These are phyloP conservation scores for Cladosporium phlei DNA, from an alignment of 2,329 filamentous ascomycete species.

Conservation along the genomic window DNA sequence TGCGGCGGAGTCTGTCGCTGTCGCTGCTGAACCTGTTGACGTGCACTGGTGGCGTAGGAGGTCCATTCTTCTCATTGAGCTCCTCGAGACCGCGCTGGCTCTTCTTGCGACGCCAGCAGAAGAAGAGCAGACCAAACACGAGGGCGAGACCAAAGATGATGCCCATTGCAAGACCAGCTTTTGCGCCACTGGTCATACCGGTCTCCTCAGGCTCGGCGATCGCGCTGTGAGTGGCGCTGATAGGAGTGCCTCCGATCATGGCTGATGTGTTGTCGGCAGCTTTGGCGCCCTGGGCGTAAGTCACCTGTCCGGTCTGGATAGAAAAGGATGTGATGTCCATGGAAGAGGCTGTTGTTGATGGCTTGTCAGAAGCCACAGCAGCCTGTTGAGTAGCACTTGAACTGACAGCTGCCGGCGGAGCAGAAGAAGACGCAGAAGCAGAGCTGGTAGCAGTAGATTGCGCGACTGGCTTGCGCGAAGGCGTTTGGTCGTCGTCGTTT, in stretches of 20 bases:
- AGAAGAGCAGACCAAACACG: slow-evolving; percentile 63
- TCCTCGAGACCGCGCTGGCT: slow-evolving; percentile 46
- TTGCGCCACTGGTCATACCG: slow-evolving; percentile 48
- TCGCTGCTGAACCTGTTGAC: slow-evolving; percentile 22
- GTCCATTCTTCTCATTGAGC: slow-evolving; percentile 38
- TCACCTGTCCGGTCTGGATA: slow-evolving; percentile 17
- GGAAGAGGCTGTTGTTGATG: not conserved
- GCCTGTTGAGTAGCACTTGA: slow-evolving; percentile 12
- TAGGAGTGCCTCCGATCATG: slow-evolving; percentile 14
- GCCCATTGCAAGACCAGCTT: slow-evolving; percentile 82
- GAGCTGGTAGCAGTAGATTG: slow-evolving; percentile 6
- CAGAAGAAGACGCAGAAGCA: slow-evolving; percentile 1
- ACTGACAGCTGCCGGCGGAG: slow-evolving; percentile 5
- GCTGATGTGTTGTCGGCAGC: slow-evolving; percentile 6
- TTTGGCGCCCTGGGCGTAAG: not conserved
- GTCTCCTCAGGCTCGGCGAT: slow-evolving; percentile 7
- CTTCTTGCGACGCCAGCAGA: slow-evolving; percentile 70
- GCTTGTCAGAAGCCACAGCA: not conserved
- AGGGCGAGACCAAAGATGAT: slow-evolving; percentile 65
- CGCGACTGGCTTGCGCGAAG: slow-evolving; percentile 16
- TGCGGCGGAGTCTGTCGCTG: slow-evolving; percentile 29
- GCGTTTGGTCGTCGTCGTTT: slow-evolving; percentile 9
- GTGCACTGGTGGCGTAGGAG: slow-evolving; percentile 8
- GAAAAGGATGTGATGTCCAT: slow-evolving; percentile 13
- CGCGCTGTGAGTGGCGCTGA: slow-evolving; percentile 1